These are phyloP conservation scores for Brasenia schreberi DNA, from an alignment of 164 flowering plant genomes.

Conservation along the genomic window DNA sequence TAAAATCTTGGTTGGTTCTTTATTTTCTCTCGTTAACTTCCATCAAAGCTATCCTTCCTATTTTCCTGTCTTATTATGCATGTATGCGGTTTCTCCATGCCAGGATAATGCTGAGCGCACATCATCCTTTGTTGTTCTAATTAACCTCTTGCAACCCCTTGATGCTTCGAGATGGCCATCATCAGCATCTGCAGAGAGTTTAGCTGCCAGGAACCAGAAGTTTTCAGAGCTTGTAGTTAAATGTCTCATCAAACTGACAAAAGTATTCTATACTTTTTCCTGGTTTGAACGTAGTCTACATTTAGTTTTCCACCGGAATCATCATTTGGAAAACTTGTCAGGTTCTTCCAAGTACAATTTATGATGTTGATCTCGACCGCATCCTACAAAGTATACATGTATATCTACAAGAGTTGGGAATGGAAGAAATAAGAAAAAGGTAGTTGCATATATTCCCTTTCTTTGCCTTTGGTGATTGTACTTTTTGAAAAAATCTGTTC, in stretches of 20 bases:
- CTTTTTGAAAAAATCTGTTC: background rate
- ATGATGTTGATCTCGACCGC: conserved; percentile 93
- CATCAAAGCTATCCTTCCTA: too few relatives aligned
- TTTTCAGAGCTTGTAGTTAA: conserved; percentile 94
- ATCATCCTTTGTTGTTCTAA: conserved; percentile 86
- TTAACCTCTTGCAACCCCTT: conserved; percentile 78
- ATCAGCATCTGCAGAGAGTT: conserved; percentile 53
- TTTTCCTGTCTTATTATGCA: background rate
- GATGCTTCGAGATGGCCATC: conserved; percentile 96
- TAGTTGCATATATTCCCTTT: background rate
- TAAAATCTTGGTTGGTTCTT: conserved; percentile 67
- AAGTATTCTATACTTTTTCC: conserved; percentile 18
- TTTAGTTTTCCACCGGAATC: background rate
- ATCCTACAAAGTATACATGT: conserved; percentile 93
- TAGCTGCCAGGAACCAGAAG: conserved; percentile 72
- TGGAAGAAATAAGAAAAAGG: conserved; percentile 99
- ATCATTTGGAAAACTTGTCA: conserved; percentile 9
- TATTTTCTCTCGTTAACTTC: background rate
- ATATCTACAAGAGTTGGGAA: conserved; percentile 89
- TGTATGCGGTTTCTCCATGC: background rate
- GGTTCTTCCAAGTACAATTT: conserved; percentile 95
- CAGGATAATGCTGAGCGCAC: conserved; percentile 99
- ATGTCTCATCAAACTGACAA: conserved; percentile 89
- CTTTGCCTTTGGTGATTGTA: background rate
- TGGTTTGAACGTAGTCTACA: background rate